Percentiles rank a stretch among this genome's conserved stretches.
Evolutionary conservation across 2,329 filamentous ascomycete species (phyloP).

Genomic region (Emmonsiellopsis sp.): DNA sequence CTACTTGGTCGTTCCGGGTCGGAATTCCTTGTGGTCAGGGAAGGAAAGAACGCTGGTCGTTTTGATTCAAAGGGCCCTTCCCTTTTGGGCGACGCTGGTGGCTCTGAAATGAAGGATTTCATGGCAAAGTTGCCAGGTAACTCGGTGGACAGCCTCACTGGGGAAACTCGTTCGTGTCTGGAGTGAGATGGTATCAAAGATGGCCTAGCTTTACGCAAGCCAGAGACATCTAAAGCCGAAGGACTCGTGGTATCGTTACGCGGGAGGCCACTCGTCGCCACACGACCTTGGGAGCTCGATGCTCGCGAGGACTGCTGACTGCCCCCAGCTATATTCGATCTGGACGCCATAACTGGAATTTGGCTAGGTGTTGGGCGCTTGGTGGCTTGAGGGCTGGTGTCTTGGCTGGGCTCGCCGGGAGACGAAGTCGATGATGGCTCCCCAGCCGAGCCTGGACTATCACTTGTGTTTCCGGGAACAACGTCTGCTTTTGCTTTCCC

Average conservation of each 20-base stretch:
- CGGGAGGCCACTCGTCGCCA: too few species aligned
- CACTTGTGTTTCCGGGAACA: not conserved
- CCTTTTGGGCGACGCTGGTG: not conserved
- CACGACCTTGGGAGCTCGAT: not conserved
- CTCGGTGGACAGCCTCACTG: not conserved
- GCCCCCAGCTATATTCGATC: not conserved
- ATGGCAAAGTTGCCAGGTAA: not conserved
- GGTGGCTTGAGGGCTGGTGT: not conserved
- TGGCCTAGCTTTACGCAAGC: not conserved
- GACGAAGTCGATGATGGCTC: not conserved
- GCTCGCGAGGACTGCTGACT: not conserved
- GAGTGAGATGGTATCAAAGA: not conserved
- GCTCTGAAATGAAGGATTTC: too few species aligned
- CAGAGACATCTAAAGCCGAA: not conserved
- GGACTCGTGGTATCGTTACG: not conserved
- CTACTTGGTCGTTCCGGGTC: not conserved
- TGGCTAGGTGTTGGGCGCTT: not conserved
- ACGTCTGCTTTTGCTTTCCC: too few species aligned
- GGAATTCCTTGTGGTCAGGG: not conserved
- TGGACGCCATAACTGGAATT: conserved; percentile 1
- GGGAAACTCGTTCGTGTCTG: not conserved
- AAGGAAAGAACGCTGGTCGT: not conserved
- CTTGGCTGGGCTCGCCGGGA: not conserved
- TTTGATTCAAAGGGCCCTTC: not conserved
- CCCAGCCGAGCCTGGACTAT: not conserved